Base-by-base conservation (phyloP, 441 rosid species). In the Gossypium laxum region DNA sequence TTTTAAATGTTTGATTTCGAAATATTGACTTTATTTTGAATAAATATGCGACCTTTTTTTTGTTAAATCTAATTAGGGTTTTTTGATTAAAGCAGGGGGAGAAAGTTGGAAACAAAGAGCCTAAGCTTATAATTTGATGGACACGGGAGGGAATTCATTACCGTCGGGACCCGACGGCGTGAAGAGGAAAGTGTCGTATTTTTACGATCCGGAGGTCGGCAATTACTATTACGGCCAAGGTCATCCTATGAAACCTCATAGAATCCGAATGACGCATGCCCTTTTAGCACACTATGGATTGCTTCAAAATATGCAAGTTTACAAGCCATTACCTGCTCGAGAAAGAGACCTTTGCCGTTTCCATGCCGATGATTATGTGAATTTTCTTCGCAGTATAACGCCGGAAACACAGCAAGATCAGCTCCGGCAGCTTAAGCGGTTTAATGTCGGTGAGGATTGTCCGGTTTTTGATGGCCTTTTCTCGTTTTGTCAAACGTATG, bases 211-310 rank as follows among this genome's bases (percentile, higher is more conserved):
- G n/a, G 86, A 84, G 72, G 88, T 84, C 41, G 85, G 87, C 12
- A 84, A 84, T 76, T 84, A 84, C 43, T 84, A 84, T 47, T 89
- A 89, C 67, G 91, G 93, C 4, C 93, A 87, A 66, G 91, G 93
- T 2, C 93, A 89, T 45, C 93, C 93, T 21, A 87, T 89, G 93
- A 89, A 89, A 71, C 93, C 93, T 24, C 93, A 87, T 62, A 85
- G 91, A 76, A 87, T 89, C 77, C 78, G 93, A 32, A 87, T 89
- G 91, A 87, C 93, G 14, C 93, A 85, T 77, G 87, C 87, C 17
- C 81, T 89, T 34, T 86, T 89, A 38, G 82, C 89, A 21, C 90
- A 89, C 71, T 89, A 81, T 43, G 87, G 87, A 4, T 68, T 84
- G 69, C 87, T 84, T 76, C 87, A 79, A 77, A 78, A 84, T 38